Evolutionary conservation across 2,329 filamentous ascomycete genomes (phyloP), one percentile per base, ranked within the genome.

Genomic region (Raffaelea deltoideospora): DNA sequence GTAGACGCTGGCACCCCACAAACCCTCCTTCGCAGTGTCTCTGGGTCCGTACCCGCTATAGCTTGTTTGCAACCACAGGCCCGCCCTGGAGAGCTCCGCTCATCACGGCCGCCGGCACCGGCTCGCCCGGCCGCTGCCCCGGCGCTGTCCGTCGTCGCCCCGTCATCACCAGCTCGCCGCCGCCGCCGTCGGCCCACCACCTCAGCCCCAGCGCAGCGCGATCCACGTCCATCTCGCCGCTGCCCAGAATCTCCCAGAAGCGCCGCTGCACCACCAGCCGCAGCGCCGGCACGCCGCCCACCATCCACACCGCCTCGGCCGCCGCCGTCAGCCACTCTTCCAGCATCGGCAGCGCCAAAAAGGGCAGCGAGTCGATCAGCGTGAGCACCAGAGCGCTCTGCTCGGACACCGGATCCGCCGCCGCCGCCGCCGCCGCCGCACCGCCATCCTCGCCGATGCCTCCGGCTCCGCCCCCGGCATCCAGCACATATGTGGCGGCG

Each of bases 161-260:
- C 13, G 31, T 17, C 33, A 67, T 41, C 8, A 72, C 58, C 43
- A 69, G 50, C 43, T 67, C 69, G 53, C 53, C 72, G 59, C 58
- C 70, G 7, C 69, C 69, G 26, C 57, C 56, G 11, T 64, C 67
- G 10, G 76, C 81, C 87, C 87, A 94, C 87, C 87, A 95, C 3
- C 74, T 72, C 15, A 93, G 80, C 34, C 79, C 85, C 23, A 81
- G 67, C 29, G 78, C 73, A 7, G 83, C 79, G 41, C 85, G 69
- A 52, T 92, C 82, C 19, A 92, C 78, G 55, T 94, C 86, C 74
- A 94, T 80, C 59, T 93, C 85, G 4, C 85, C 85, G 47, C 70
- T 76, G 29, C 77, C 77, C 10, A 94, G 58, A 3, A 85, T 69
- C 40, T 90, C 77, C 76, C 82, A 86, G 54, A 92, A 80, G 34